A percentile compares a stretch with the other conserved stretches of the same genome.
These are phyloP conservation scores for Saccharomycopsis sp. DNA, from an alignment of 805 yeast species.

Conservation along the genomic window DNA sequence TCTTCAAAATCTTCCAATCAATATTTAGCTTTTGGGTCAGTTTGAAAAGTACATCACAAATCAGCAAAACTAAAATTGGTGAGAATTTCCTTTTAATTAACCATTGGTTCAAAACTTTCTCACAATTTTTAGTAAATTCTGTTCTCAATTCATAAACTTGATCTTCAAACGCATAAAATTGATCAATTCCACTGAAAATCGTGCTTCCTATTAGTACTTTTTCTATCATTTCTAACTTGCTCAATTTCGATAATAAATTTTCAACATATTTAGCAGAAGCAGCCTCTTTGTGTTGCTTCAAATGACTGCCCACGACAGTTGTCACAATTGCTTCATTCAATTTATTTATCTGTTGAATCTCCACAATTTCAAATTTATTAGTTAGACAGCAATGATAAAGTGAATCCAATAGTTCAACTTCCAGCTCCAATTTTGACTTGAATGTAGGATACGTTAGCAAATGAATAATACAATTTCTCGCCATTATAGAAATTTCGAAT, in stretches of 20 bases:
- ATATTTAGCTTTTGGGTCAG: no score
- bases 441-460: slow-evolving; percentile 9
- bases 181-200: slow-evolving; percentile 1
- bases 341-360: neutral
- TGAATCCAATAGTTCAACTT: neutral
- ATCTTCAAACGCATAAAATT: neutral
- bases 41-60: neutral
- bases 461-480: neutral
- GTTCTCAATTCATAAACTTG: neutral
- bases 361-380: neutral
- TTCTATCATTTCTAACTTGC: neutral
- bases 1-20: neutral
- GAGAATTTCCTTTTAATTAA: neutral
- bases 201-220: neutral
- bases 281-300: slow-evolving; percentile 8
- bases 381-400: slow-evolving; percentile 1
- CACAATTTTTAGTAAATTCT: neutral
- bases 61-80: neutral
- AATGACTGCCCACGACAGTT: slow-evolving; percentile 4
- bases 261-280: slow-evolving; percentile 2
- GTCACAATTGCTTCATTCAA: neutral
- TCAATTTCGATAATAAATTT: neutral
- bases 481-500: neutral
- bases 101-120: neutral
- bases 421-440: slow-evolving; percentile 9